Conservation (phyloP, 495 filamentous ascomycete genomes). For the Endocarpon pusillum region DNA sequence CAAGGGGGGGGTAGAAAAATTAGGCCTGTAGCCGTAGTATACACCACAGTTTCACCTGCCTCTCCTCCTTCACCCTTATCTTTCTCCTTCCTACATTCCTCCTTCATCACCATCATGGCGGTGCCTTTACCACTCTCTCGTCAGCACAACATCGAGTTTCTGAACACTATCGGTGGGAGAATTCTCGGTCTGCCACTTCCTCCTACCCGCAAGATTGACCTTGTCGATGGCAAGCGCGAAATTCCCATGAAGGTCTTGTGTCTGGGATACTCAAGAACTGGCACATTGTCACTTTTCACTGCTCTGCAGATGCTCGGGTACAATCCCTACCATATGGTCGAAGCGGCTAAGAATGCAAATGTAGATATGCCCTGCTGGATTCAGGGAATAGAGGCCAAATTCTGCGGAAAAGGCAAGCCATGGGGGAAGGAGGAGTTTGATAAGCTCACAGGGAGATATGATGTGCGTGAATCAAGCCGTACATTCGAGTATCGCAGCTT, state of each 20-base stretch:
- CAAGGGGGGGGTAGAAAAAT: too few relatives aligned
- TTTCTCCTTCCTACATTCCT: constrained; percentile 1
- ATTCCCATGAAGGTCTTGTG: constrained; percentile 1
- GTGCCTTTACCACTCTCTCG: too few relatives aligned
- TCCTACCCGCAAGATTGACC: neutral
- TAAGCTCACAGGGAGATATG: constrained; percentile 7
- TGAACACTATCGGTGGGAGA: too few relatives aligned
- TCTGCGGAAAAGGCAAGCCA: constrained; percentile 6
- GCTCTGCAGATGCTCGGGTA: constrained; percentile 10
- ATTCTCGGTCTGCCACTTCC: neutral
- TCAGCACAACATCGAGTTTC: too few relatives aligned
- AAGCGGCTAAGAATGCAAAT: constrained; percentile 2
- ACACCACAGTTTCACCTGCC: neutral
- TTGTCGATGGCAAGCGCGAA: neutral
- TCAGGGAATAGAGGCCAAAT: constrained; percentile 12
- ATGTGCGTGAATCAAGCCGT: constrained; percentile 4
- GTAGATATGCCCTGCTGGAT: constrained; percentile 8
- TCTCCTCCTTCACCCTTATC: constrained; percentile 1
- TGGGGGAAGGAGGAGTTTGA: constrained; percentile 10
- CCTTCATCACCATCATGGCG: constrained; percentile 1
- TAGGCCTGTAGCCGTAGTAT: too few relatives aligned
- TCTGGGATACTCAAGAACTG: constrained; percentile 1
- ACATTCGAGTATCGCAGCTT: neutral
- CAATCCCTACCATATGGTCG: constrained; percentile 11
- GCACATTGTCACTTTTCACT: neutral